Evolutionary conservation across 495 filamentous ascomycete genomes (phyloP), one percentile per base, ranked within the genome.

Genomic region (Staphylotrichum tortipilum): DNA sequence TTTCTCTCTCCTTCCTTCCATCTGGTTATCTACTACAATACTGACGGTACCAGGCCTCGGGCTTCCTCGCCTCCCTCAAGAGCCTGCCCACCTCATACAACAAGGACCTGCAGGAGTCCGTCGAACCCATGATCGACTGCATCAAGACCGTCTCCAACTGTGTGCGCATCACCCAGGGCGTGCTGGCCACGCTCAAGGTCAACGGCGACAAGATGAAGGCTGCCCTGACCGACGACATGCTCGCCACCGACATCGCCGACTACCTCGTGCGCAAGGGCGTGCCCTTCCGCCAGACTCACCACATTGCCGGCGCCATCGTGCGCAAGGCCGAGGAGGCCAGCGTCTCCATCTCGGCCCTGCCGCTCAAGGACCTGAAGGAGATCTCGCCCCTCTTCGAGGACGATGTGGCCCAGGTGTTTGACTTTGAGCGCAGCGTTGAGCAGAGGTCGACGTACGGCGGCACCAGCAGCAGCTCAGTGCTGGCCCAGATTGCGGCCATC

Each of bases 261-360:
- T 95, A 94, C 66, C 77, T 95, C 4, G 91, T 95, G 33, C 78
- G 87, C 56, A 91, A 92, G 75, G 88, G 88, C 30, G 85, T 92
- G 18, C 84, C 83, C 7, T 87, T 86, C 73, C 69, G 83, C 17
- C 85, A 94, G 72, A 87, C 88, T 1, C 89, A 95, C 72, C 89
- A 94, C 68, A 89, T 95, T 64, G 85, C 84, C 3, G 91, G 91
- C 10, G 80, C 78, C 34, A 78, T 87, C 8, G 90, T 95, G 12
- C 81, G 82, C 21, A 59, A 62, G 23, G 67, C 68, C 0, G 89
- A 95, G 72, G 68, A 84, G 56, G 72, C 75, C 33, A 75, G 73
- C 22, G 72, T 78, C 4, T 77, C 83, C 40, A 96, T 95, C 81
- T 84, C 94, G 64, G 75, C 84, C 58, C 73, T 95, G 8, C 75